These are phyloP conservation scores for Botrytis aclada DNA, from an alignment of 2,329 filamentous ascomycete genomes.

Conservation along the genomic window DNA sequence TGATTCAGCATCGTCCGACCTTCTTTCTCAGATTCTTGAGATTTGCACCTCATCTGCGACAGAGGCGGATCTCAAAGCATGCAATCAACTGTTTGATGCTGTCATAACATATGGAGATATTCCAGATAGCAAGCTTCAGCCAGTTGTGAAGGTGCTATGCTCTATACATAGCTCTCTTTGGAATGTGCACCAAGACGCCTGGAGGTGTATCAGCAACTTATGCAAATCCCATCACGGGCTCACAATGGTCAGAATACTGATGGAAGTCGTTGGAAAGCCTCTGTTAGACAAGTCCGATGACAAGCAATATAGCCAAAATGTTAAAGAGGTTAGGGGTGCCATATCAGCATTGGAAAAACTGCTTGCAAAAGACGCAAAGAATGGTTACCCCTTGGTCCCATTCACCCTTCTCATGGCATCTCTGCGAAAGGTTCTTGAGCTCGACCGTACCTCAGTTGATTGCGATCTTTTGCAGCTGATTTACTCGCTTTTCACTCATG, in stretches of 20 bases:
- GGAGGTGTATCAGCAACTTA: constrained; percentile 68
- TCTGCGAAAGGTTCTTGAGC: constrained; percentile 47
- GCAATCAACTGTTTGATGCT: constrained; percentile 65
- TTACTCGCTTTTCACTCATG: constrained; percentile 54
- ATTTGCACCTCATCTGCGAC: constrained; percentile 68
- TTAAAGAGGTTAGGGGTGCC: constrained; percentile 59
- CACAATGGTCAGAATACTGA: constrained; percentile 61
- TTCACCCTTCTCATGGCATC: constrained; percentile 58
- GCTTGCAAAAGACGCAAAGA: constrained; percentile 55
- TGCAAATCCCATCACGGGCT: constrained; percentile 73
- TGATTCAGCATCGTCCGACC: constrained; percentile 56
- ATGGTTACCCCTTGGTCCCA: constrained; percentile 58
- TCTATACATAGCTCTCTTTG: constrained; percentile 67
- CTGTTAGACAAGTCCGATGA: constrained; percentile 46
- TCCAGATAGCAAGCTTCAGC: constrained; percentile 58
- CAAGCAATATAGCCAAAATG: constrained; percentile 43
- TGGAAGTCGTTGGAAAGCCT: constrained; percentile 57
- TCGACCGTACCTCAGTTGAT: constrained; percentile 37
- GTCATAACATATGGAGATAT: constrained; percentile 71
- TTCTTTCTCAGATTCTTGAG: constrained; percentile 60
- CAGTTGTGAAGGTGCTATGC: constrained; percentile 67
- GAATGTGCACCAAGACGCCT: constrained; percentile 59
- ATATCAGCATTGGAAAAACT: constrained; percentile 62
- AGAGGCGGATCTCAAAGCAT: constrained; percentile 62
- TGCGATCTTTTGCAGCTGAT: constrained; percentile 40